These are phyloP conservation scores for Rhizodiscina lignyota DNA, from an alignment of 495 filamentous ascomycete species.

Conservation along the genomic window DNA sequence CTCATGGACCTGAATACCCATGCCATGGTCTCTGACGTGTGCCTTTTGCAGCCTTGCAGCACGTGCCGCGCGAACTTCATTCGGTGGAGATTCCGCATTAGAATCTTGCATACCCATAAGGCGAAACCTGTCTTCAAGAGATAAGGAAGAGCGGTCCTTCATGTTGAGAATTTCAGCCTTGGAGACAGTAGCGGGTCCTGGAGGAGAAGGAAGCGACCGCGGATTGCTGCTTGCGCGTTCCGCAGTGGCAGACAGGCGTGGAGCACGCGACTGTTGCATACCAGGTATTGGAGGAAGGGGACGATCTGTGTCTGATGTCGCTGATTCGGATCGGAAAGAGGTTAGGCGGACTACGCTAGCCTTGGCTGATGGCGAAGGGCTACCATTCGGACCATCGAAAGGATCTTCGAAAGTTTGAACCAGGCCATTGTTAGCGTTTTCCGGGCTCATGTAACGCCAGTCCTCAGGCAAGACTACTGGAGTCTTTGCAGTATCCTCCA, in stretches of 20 bases:
- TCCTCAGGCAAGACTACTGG: constrained; percentile 93
- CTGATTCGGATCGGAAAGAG: constrained; percentile 38
- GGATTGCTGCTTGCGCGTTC: constrained; percentile 44
- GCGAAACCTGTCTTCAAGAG: constrained; percentile 63
- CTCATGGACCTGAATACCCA: constrained; percentile 8
- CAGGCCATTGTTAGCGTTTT: constrained; percentile 31
- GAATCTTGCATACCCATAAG: constrained; percentile 63
- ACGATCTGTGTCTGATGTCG: constrained; percentile 16
- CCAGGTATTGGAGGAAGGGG: too few species aligned
- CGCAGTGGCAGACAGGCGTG: constrained; percentile 39
- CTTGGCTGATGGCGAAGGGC: constrained; percentile 37
- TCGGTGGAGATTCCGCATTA: constrained; percentile 11
- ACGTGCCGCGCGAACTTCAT: constrained; percentile 1
- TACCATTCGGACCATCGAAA: constrained; percentile 46
- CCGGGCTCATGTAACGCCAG: constrained; percentile 68
- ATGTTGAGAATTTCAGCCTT: constrained; percentile 58
- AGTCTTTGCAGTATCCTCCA: constrained; percentile 92
- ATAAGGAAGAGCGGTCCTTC: constrained; percentile 36
- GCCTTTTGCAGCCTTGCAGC: neutral
- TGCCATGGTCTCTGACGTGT: constrained; percentile 5
- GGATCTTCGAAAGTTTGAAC: constrained; percentile 45
- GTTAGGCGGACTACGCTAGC: constrained; percentile 16
- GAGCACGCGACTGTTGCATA: too few species aligned
- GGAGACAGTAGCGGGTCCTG: constrained; percentile 40
- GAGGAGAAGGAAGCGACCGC: constrained; percentile 48